phyloP scores from a whole-genome alignment of 129 eudicot species.

The Arctium lappa region DNA sequence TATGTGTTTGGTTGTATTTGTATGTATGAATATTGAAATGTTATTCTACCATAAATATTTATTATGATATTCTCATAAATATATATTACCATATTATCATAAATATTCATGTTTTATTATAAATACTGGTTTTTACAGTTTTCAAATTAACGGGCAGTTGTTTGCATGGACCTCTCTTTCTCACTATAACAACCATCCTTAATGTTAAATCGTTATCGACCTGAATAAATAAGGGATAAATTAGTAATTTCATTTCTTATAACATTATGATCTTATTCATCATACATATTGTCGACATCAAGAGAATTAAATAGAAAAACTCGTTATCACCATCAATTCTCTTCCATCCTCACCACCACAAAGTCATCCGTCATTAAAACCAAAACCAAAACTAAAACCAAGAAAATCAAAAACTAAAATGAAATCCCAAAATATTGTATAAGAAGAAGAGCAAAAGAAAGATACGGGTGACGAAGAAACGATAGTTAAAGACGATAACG shows the following conservation, averaged over 20 bases:
- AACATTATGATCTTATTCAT: neutral
- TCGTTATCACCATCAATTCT: neutral
- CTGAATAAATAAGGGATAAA: neutral
- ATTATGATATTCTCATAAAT: too few species aligned
- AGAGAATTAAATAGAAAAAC: neutral
- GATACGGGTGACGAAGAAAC: neutral
- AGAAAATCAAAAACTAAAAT: too few species aligned
- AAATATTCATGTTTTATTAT: too few species aligned
- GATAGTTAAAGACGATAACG: neutral
- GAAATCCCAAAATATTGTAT: neutral
- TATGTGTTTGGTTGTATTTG: too few species aligned
- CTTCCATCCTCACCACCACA: neutral
- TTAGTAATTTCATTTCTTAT: neutral
- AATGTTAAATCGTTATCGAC: neutral
- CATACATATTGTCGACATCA: neutral
- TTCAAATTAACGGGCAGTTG: neutral
- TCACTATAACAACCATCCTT: neutral
- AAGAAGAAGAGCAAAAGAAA: neutral
- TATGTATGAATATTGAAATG: too few species aligned
- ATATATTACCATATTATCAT: too few species aligned
- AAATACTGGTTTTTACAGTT: neutral
- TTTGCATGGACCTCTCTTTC: neutral
- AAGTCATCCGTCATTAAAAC: neutral
- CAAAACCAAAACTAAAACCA: too few species aligned
- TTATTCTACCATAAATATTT: too few species aligned